Evolutionary conservation across 177 flowering plant species (phyloP).

Genomic region (Tripterygium wilfordii): DNA sequence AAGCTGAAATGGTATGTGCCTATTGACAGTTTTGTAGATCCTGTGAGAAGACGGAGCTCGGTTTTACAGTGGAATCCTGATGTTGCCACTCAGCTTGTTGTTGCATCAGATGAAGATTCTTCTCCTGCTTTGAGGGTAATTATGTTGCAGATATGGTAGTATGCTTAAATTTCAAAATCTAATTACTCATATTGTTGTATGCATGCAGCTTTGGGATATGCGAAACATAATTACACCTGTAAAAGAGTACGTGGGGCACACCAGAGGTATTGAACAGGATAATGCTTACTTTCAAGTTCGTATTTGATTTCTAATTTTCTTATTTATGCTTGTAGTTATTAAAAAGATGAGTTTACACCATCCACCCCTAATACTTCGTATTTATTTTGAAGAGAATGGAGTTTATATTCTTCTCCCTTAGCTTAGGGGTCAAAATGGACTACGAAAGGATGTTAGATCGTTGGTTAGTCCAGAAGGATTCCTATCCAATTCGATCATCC

Average conservation of each 20-base stretch:
- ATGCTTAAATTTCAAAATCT: not conserved
- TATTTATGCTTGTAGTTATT: too few relatives aligned
- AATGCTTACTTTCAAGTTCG: not conserved
- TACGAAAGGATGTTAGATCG: too few relatives aligned
- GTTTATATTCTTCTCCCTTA: too few relatives aligned
- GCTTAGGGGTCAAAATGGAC: too few relatives aligned
- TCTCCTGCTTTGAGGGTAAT: slow-evolving; percentile 78
- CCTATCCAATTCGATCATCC: too few relatives aligned
- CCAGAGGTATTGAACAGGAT: slow-evolving; percentile 52
- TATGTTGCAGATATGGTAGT: not conserved
- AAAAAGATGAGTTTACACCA: too few relatives aligned
- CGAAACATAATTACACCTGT: slow-evolving; percentile 75
- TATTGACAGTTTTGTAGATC: slow-evolving; percentile 70
- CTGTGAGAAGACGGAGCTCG: slow-evolving; percentile 84
- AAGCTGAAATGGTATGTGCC: slow-evolving; percentile 1
- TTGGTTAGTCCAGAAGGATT: too few relatives aligned
- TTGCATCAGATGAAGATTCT: slow-evolving; percentile 96
- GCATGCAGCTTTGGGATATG: slow-evolving; percentile 92
- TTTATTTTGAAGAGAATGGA: too few relatives aligned
- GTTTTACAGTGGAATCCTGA: slow-evolving; percentile 99
- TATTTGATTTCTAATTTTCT: too few relatives aligned
- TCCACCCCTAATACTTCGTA: too few relatives aligned
- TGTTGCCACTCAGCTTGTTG: slow-evolving; percentile 83
- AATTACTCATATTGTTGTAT: slow-evolving; percentile 7
- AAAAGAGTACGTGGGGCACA: slow-evolving; percentile 88